A percentile compares a stretch with the other conserved stretches of the same genome.
Evolutionary conservation across 2,329 filamentous ascomycete species (phyloP).

Genomic region (Nannizziopsis barbatae): DNA sequence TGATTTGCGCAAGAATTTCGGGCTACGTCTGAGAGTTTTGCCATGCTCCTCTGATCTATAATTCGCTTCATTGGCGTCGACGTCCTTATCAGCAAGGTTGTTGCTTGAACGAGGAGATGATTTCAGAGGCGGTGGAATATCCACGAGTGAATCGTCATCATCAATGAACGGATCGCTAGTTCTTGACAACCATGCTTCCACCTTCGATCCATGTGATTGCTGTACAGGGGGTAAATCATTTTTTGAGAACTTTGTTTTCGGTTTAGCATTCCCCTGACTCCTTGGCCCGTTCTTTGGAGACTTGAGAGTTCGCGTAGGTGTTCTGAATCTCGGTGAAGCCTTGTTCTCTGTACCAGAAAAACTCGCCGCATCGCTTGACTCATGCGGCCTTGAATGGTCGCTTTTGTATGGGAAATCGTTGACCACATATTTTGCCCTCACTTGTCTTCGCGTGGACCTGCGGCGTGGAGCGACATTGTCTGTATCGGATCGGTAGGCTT

Average conservation of each 20-base stretch:
- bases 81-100: neutral
- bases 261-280: constrained; percentile 35
- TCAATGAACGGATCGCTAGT: constrained; percentile 47
- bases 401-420: constrained; percentile 10
- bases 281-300: constrained; percentile 34
- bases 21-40: neutral
- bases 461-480: constrained; percentile 1
- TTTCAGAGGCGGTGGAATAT: constrained; percentile 12
- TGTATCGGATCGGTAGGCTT: neutral
- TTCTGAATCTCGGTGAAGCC: constrained; percentile 22
- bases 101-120: constrained; percentile 1
- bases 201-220: constrained; percentile 38
- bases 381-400: constrained; percentile 2
- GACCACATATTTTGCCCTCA: constrained; percentile 10
- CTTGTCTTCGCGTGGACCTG: constrained; percentile 5
- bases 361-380: constrained; percentile 26
- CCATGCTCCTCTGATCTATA: neutral
- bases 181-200: constrained; percentile 51
- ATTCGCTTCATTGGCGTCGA: neutral
- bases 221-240: constrained; percentile 32
- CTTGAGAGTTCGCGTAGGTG: constrained; percentile 19
- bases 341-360: constrained; percentile 31
- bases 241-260: constrained; percentile 37
- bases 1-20: neutral
- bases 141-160: constrained; percentile 21